Evolutionary conservation across 2,329 filamentous ascomycete genomes (phyloP).

Genomic region (Xylaria hypoxylon): DNA sequence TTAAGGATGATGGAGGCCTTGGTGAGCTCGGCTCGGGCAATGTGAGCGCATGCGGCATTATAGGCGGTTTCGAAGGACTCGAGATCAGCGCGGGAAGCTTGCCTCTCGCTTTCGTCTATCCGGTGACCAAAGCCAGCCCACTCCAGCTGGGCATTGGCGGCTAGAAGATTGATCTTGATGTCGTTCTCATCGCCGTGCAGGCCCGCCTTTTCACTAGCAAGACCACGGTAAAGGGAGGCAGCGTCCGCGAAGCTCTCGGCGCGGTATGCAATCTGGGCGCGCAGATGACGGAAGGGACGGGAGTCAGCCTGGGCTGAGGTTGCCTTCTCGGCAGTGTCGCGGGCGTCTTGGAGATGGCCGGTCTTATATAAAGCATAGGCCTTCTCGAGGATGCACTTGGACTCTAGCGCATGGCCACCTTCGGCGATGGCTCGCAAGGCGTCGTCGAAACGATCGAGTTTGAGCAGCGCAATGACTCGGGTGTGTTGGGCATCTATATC

Average conservation of each 20-base stretch:
- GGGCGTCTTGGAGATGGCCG: constrained; percentile 74
- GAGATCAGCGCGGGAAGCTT: constrained; percentile 69
- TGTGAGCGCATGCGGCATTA: constrained; percentile 79
- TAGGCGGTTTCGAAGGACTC: constrained; percentile 86
- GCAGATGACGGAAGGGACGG: constrained; percentile 63
- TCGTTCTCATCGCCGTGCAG: constrained; percentile 76
- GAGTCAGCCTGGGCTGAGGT: constrained; percentile 46
- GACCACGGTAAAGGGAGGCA: constrained; percentile 69
- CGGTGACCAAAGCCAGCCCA: constrained; percentile 71
- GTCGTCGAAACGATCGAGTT: constrained; percentile 85
- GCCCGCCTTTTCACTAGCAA: constrained; percentile 60
- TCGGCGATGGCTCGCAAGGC: constrained; percentile 76
- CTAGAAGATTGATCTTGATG: constrained; percentile 79
- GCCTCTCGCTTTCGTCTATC: constrained; percentile 64
- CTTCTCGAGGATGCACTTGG: constrained; percentile 74
- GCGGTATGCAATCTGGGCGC: constrained; percentile 78
- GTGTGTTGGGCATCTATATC: constrained; percentile 71
- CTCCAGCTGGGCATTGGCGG: constrained; percentile 76
- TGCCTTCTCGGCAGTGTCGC: constrained; percentile 54
- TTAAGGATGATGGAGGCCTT: constrained; percentile 75
- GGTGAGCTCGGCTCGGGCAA: constrained; percentile 75
- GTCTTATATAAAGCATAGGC: constrained; percentile 88
- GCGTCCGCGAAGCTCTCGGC: constrained; percentile 78
- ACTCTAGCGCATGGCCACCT: constrained; percentile 69
- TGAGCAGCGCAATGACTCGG: constrained; percentile 79